Percentiles rank a stretch among this genome's conserved stretches.
These are phyloP conservation scores for Perilla frutescens DNA, from an alignment of 257 asterid species.

Conservation along the genomic window DNA sequence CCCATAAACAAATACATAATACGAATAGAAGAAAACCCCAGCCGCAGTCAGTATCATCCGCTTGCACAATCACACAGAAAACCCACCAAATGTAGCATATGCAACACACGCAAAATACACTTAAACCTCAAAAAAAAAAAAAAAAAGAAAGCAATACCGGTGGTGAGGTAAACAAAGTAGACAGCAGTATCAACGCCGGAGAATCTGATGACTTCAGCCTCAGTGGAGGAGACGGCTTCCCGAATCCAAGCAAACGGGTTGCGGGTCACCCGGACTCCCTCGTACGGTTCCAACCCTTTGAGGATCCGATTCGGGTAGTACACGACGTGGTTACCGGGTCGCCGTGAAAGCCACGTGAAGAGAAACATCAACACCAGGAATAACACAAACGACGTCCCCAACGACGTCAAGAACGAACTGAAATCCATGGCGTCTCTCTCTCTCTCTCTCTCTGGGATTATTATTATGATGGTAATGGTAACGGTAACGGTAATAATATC, in stretches of 20 bases:
- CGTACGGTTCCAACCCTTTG: conserved; percentile 77
- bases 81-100: not conserved
- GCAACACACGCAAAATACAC: not conserved
- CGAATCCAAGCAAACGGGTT: conserved; percentile 89
- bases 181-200: conserved; percentile 98
- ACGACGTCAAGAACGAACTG: conserved; percentile 79
- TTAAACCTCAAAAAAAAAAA: too few species aligned
- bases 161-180: conserved; percentile 83
- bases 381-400: conserved; percentile 76
- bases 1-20: not conserved
- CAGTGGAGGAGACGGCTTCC: conserved; percentile 79
- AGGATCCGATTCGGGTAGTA: conserved; percentile 87
- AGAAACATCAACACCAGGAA: conserved; percentile 68
- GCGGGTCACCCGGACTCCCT: conserved; percentile 57
- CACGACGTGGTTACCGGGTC: conserved; percentile 64
- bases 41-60: not conserved
- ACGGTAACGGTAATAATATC: not conserved
- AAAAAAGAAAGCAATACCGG: conserved; percentile 47
- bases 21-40: not conserved
- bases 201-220: conserved; percentile 69
- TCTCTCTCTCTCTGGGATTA: not conserved
- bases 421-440: conserved; percentile 65
- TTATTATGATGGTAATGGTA: too few species aligned
- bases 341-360: conserved; percentile 78
- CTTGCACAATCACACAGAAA: not conserved